Evolutionary conservation across 2,329 filamentous ascomycete genomes (phyloP), one percentile per base, ranked within the genome.

Genomic region (Penicillium sp.): DNA sequence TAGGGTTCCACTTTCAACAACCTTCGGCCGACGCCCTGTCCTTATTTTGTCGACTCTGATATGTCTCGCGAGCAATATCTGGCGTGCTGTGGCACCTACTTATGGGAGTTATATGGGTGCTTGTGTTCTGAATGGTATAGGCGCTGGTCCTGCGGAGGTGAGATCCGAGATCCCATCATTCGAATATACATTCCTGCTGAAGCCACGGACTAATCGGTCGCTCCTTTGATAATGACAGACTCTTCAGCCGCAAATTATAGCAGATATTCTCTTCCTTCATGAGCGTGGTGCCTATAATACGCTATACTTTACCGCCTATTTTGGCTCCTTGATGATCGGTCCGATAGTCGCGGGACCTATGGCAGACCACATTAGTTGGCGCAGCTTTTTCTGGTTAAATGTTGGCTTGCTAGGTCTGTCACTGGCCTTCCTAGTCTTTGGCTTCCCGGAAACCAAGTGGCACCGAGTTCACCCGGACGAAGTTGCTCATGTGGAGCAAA

Each of bases 381-480:
- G 83, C 25, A 84, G 74, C 63, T 88, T 88, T 68, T 88, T 84
- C 82, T 88, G 85, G 85, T 74, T 88, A 58, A 86, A 87, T 59
- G 81, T 83, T 2, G 85, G 67, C 1, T 49, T 87, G 1, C 69
- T 85, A 2, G 79, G 73, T 1, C 63, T 82, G 3, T 78, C 79
- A 0, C 70, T 82, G 22, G 27, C 85, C 4, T 73, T 83, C 65
- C 75, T 81, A 31, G 67, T 86, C 26, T 83, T 86, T 65, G 74
- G 83, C 63, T 87, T 87, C 62, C 85, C 85, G 0, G 85, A 88
- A 67, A 87, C 85, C 0, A 82, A 81, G 58, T 88, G 79, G 72
- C 78, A 81, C 53, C 81, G 85, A 12, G 55, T 59, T 3, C 73
- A 78, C 50, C 63, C 66, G 0, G 57, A 57, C 41, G 66, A 71